phyloP scores from a whole-genome alignment of 352 stramenopile species.

The Phytopythium sindhum region DNA sequence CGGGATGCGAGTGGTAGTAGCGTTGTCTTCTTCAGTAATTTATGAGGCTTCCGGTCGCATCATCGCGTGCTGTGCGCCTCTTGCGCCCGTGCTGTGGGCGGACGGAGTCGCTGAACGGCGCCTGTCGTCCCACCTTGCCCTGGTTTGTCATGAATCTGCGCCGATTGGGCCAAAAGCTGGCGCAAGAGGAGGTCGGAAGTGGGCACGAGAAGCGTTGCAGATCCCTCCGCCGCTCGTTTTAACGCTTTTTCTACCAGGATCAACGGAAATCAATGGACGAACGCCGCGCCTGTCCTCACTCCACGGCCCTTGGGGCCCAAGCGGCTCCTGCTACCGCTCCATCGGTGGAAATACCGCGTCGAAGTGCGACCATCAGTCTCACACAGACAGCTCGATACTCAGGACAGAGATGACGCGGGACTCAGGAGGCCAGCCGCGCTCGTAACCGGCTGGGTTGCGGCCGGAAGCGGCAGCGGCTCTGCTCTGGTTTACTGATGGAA shows the following conservation, averaged over 20 bases:
- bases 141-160: background rate
- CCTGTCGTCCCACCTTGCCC: conserved; percentile 1
- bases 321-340: background rate
- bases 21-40: background rate
- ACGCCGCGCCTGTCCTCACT: background rate
- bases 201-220: too few relatives aligned
- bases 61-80: background rate
- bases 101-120: background rate
- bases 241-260: background rate
- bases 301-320: background rate
- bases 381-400: background rate
- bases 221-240: background rate
- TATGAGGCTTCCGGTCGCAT: background rate
- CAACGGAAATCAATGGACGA: background rate
- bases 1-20: background rate
- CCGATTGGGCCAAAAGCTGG: too few relatives aligned
- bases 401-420: background rate
- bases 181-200: background rate
- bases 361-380: background rate
- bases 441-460: background rate
- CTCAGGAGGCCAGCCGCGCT: background rate
- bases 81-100: background rate
- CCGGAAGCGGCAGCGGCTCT: background rate
- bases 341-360: background rate
- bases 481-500: background rate